Evolutionary conservation across 2,329 filamentous ascomycete species (phyloP).

Genomic region (Paecilomyces formosus): DNA sequence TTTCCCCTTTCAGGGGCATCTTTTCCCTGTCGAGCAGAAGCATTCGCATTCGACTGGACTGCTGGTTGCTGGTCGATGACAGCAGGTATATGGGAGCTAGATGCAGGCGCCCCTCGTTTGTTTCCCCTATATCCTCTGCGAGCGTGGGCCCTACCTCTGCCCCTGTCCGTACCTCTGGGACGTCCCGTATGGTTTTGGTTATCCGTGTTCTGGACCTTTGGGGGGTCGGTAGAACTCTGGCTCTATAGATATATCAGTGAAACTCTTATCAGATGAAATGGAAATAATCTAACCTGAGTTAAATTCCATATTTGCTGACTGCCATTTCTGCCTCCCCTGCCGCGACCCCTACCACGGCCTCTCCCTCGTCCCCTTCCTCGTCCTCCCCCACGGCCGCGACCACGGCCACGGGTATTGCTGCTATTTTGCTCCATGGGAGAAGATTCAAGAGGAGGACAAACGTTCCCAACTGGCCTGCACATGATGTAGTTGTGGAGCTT

Average conservation of each 20-base stretch:
- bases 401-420: background rate
- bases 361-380: background rate
- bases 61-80: background rate
- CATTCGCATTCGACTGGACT: background rate
- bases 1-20: background rate
- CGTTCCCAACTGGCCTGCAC: background rate
- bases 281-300: background rate
- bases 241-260: background rate
- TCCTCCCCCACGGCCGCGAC: background rate
- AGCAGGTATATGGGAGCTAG: background rate
- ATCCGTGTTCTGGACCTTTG: background rate
- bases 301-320: background rate
- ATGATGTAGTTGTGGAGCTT: background rate
- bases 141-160: background rate
- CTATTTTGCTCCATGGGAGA: background rate
- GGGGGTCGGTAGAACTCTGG: background rate
- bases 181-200: background rate
- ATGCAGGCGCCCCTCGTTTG: background rate
- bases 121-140: background rate
- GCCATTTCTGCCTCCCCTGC: background rate
- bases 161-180: background rate
- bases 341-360: background rate
- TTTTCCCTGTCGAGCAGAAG: background rate
- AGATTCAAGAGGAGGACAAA: background rate
- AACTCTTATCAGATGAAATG: background rate